Conservation (phyloP, 2,329 filamentous ascomycete species). For the Clarireedia homoeocarpa region DNA sequence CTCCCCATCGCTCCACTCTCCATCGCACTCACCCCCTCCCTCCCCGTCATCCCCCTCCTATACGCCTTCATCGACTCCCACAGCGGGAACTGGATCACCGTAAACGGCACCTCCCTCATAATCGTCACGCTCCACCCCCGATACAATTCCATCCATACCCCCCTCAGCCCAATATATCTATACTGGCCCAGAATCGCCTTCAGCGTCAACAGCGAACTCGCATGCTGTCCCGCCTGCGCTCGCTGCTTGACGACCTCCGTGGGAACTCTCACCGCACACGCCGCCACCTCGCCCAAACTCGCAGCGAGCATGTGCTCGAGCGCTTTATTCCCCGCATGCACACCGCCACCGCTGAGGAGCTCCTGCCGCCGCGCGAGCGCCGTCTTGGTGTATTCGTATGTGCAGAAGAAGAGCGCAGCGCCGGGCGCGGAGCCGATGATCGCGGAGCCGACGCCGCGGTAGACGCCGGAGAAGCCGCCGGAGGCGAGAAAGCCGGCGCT, state of each 20-base stretch:
- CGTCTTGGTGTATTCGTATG: slow-evolving; percentile 72
- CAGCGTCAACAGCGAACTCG: slow-evolving; percentile 60
- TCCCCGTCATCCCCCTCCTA: slow-evolving; percentile 40
- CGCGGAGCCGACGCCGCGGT: slow-evolving; percentile 83
- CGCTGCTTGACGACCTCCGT: slow-evolving; percentile 97
- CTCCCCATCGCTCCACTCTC: slow-evolving; percentile 85
- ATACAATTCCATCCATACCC: slow-evolving; percentile 79
- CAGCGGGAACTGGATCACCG: slow-evolving; percentile 91
- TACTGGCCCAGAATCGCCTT: slow-evolving; percentile 56
- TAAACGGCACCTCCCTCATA: slow-evolving; percentile 93
- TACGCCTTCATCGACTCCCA: slow-evolving; percentile 89
- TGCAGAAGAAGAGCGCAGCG: slow-evolving; percentile 95
- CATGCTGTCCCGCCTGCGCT: slow-evolving; percentile 79
- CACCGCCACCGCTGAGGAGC: no score
- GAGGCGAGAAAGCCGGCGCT: slow-evolving; percentile 67
- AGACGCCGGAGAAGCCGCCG: slow-evolving; percentile 86
- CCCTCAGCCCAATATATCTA: slow-evolving; percentile 35
- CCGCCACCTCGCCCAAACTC: slow-evolving; percentile 79
- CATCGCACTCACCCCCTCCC: slow-evolving; percentile 51
- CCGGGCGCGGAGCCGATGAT: slow-evolving; percentile 88
- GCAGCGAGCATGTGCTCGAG: slow-evolving; percentile 77
- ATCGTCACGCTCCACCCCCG: slow-evolving; percentile 88
- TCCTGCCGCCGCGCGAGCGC: slow-evolving; percentile 1
- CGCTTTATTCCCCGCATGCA: slow-evolving; percentile 21
- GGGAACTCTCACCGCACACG: slow-evolving; percentile 85